These are phyloP conservation scores for Nicotiana obtusifolia DNA, from an alignment of 257 asterid genomes.

Conservation along the genomic window DNA sequence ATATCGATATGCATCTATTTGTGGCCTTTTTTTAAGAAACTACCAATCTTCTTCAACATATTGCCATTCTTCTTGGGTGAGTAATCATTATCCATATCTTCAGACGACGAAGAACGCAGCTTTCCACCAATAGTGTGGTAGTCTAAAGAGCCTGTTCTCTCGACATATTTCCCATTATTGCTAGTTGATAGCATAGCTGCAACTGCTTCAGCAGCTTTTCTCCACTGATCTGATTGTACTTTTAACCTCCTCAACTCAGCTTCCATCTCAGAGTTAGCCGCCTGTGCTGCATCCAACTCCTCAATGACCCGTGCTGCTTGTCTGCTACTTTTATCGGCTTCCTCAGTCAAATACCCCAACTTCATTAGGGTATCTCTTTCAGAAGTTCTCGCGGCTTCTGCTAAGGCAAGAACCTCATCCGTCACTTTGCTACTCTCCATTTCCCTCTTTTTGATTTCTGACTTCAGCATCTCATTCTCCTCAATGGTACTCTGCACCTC, in stretches of 20 bases:
- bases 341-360: conserved; percentile 54
- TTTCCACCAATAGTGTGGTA: conserved; percentile 66
- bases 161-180: conserved; percentile 47
- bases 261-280: conserved; percentile 62
- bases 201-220: conserved; percentile 95
- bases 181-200: conserved; percentile 67
- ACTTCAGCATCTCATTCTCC: conserved; percentile 57
- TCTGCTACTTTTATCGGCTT: conserved; percentile 53
- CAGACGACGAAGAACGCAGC: conserved; percentile 45
- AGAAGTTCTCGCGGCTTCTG: conserved; percentile 45
- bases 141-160: conserved; percentile 54
- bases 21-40: conserved; percentile 74
- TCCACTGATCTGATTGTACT: conserved; percentile 92
- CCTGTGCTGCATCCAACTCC: conserved; percentile 71
- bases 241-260: conserved; percentile 67
- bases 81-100: conserved; percentile 53
- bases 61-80: conserved; percentile 68
- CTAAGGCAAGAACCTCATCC: conserved; percentile 38
- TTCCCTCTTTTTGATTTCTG: conserved; percentile 47
- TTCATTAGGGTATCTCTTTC: conserved; percentile 60
- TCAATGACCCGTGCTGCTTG: conserved; percentile 42
- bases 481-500: conserved; percentile 32
- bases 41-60: conserved; percentile 83
- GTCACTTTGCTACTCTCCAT: conserved; percentile 28
- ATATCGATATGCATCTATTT: conserved; percentile 24